These are phyloP conservation scores for Ustilago nuda DNA, from an alignment of 1,284 basidiomycete species.

Conservation along the genomic window DNA sequence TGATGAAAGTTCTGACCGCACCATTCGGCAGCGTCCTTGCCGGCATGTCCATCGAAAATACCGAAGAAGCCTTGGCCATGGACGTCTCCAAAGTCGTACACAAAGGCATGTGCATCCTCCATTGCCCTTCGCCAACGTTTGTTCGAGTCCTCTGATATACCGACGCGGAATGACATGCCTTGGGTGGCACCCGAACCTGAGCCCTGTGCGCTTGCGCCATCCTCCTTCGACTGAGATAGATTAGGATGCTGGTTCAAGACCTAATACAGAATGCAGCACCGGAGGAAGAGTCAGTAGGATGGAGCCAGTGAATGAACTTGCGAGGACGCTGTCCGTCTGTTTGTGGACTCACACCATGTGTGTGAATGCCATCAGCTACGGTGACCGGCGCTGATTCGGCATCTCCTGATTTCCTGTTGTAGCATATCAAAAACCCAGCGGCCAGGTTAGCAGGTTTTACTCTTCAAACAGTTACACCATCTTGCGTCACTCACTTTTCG, in stretches of 20 bases:
- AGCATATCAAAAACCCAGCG: neutral
- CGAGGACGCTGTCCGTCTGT: neutral
- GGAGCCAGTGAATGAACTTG: neutral
- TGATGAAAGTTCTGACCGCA: constrained; percentile 96
- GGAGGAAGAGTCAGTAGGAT: neutral
- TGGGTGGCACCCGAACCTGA: constrained; percentile 1
- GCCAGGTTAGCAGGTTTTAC: neutral
- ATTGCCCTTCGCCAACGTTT: constrained; percentile 90
- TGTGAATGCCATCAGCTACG: constrained; percentile 30
- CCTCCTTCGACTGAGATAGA: constrained; percentile 1
- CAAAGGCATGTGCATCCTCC: constrained; percentile 97
- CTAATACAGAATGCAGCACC: constrained; percentile 5
- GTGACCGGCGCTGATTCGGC: constrained; percentile 42
- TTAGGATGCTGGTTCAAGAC: constrained; percentile 47
- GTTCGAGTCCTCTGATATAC: constrained; percentile 84
- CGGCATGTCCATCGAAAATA: constrained; percentile 98
- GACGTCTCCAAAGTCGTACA: constrained; percentile 90
- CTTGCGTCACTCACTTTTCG: constrained; percentile 19
- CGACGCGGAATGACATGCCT: constrained; percentile 75
- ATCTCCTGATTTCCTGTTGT: constrained; percentile 23
- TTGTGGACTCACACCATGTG: constrained; percentile 34
- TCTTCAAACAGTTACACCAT: neutral
- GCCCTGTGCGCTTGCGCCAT: constrained; percentile 7
- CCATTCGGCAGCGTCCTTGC: constrained; percentile 98
- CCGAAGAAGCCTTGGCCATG: constrained; percentile 97